Percentiles rank a stretch among this genome's conserved stretches.
phyloP scores from a whole-genome alignment of 768 basidiomycete species.

The Termitomyces sp. region DNA sequence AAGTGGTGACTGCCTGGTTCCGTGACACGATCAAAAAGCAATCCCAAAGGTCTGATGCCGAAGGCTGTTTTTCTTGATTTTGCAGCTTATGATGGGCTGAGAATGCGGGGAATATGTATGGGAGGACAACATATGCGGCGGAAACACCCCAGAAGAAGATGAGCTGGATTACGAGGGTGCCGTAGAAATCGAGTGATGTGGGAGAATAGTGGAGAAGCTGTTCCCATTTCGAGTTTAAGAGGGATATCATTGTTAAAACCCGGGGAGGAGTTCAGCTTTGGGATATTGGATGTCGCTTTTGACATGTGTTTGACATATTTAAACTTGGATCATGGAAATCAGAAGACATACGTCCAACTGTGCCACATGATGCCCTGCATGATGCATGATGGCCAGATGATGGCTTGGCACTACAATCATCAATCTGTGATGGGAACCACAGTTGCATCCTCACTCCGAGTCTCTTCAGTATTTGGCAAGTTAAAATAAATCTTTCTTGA shows the following conservation, averaged over 20 bases:
- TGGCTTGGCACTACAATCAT: too few species aligned
- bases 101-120: constrained; percentile 19
- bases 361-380: too few species aligned
- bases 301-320: too few species aligned
- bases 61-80: constrained; percentile 22
- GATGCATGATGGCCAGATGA: too few species aligned
- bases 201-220: constrained; percentile 13
- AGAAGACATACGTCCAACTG: too few species aligned
- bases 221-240: constrained; percentile 2
- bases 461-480: too few species aligned
- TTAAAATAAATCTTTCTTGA: too few species aligned
- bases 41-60: constrained; percentile 18
- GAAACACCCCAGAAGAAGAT: constrained; percentile 23
- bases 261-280: not conserved
- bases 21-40: constrained; percentile 20
- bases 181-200: constrained; percentile 19
- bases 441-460: too few species aligned
- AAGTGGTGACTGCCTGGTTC: constrained; percentile 22
- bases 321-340: too few species aligned
- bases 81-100: constrained; percentile 24
- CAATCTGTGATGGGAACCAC: too few species aligned
- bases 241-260: not conserved
- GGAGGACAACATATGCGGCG: constrained; percentile 19
- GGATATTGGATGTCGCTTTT: too few species aligned
- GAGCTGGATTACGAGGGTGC: constrained; percentile 19